Evolutionary conservation across 2,329 filamentous ascomycete species (phyloP).

Genomic region (Calonectria crousiana): DNA sequence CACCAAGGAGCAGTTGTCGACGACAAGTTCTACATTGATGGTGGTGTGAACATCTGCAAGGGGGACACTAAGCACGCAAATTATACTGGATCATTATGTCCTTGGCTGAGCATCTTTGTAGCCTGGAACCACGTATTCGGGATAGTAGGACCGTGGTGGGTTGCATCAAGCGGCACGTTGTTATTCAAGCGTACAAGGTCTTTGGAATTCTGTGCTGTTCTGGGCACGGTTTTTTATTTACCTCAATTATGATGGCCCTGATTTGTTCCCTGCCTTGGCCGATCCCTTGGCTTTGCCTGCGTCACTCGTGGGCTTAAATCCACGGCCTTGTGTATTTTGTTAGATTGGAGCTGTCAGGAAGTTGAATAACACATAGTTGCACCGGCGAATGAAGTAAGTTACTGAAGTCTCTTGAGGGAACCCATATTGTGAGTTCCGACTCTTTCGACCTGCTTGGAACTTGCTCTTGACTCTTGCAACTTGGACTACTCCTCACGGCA

Average conservation of each 20-base stretch:
- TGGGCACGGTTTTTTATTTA: neutral
- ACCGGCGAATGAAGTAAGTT: no score
- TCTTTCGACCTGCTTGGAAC: neutral
- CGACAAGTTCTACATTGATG: slow-evolving; percentile 72
- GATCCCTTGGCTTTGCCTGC: neutral
- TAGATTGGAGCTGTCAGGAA: no score
- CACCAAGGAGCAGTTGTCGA: slow-evolving; percentile 73
- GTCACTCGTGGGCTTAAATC: slow-evolving; percentile 18
- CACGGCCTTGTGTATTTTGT: no score
- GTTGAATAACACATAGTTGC: no score
- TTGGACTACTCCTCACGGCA: slow-evolving; percentile 32
- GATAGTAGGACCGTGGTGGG: no score
- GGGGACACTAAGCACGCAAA: slow-evolving; percentile 61
- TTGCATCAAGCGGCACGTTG: neutral
- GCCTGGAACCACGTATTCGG: neutral
- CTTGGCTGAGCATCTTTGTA: slow-evolving; percentile 21
- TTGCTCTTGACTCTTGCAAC: slow-evolving; percentile 24
- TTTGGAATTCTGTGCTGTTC: neutral
- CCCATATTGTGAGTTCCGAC: slow-evolving; percentile 29
- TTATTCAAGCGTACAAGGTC: neutral
- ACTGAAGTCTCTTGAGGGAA: slow-evolving; percentile 31
- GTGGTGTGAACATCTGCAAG: slow-evolving; percentile 68
- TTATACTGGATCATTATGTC: slow-evolving; percentile 53
- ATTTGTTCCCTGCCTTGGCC: neutral
- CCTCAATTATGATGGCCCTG: neutral